A percentile compares a stretch with the other conserved stretches of the same genome.
These are phyloP conservation scores for Podila verticillata DNA, from an alignment of 192 early-diverging fungal genomes.

Conservation along the genomic window DNA sequence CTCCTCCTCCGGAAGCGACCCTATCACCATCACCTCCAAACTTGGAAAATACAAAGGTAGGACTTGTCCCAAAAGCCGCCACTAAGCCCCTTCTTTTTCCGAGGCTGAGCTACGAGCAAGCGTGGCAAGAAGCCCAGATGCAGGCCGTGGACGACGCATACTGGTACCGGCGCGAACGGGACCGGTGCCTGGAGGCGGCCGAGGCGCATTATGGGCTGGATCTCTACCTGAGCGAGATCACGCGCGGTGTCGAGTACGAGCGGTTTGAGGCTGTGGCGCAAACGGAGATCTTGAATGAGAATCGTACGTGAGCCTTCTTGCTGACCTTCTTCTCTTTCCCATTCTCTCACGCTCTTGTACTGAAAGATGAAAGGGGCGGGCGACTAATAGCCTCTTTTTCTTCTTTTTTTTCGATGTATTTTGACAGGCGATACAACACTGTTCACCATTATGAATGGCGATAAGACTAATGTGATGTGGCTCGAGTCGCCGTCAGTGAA, in stretches of 20 bases:
- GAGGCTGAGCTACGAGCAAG: neutral
- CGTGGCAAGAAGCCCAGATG: neutral
- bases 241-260: constrained; percentile 26
- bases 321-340: too few relatives aligned
- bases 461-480: constrained; percentile 28
- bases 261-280: constrained; percentile 8
- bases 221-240: constrained; percentile 12
- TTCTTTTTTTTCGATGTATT: neutral
- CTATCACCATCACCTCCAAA: too few relatives aligned
- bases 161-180: constrained; percentile 20
- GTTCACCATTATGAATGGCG: constrained; percentile 31
- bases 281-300: constrained; percentile 19
- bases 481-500: constrained; percentile 43
- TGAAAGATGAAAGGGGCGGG: too few relatives aligned
- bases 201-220: constrained; percentile 21
- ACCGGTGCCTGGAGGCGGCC: constrained; percentile 4
- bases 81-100: too few relatives aligned
- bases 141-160: constrained; percentile 25
- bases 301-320: constrained; percentile 11
- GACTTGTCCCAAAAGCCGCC: too few relatives aligned
- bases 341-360: too few relatives aligned
- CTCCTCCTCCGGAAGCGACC: too few relatives aligned
- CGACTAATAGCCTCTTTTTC: neutral
- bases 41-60: too few relatives aligned
- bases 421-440: constrained; percentile 24